These are phyloP conservation scores for Hyphopichia buzzinii DNA, from an alignment of 1,139 yeast genomes.

Conservation along the genomic window DNA sequence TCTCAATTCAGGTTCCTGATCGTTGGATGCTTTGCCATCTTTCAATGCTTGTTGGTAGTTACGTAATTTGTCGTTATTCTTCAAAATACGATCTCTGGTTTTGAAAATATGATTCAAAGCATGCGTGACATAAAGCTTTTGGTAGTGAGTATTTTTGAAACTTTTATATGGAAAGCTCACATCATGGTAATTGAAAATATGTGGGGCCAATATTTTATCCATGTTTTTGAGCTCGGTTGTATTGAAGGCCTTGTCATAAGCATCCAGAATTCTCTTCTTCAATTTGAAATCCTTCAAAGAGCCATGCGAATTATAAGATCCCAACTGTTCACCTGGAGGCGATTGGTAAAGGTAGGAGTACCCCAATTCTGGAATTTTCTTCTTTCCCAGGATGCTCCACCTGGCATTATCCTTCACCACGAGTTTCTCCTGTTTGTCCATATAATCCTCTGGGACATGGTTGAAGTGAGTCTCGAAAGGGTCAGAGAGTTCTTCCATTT, in stretches of 20 bases:
- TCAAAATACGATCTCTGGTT: constrained; percentile 78
- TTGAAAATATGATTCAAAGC: constrained; percentile 79
- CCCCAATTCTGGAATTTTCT: constrained; percentile 12
- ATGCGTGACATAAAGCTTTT: constrained; percentile 68
- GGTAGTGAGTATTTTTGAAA: constrained; percentile 48
- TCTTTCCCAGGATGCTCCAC: constrained; percentile 27
- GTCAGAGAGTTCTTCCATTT: constrained; percentile 37
- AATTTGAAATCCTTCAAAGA: constrained; percentile 13
- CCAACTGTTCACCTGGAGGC: constrained; percentile 27
- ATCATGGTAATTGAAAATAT: constrained; percentile 75
- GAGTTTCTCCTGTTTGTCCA: constrained; percentile 31
- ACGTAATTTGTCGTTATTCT: constrained; percentile 63
- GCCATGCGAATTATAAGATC: constrained; percentile 1
- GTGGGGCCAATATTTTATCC: constrained; percentile 42
- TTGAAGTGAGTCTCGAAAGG: constrained; percentile 81
- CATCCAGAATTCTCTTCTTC: constrained; percentile 31
- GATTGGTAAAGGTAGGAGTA: constrained; percentile 26
- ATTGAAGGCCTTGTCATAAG: constrained; percentile 18
- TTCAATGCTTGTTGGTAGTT: constrained; percentile 43
- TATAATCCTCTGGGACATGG: constrained; percentile 40
- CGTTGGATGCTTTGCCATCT: constrained; percentile 31
- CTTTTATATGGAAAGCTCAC: constrained; percentile 55
- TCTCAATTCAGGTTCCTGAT: constrained; percentile 59
- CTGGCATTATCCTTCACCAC: constrained; percentile 16
- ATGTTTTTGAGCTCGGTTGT: constrained; percentile 8